phyloP scores from a whole-genome alignment of 1,139 yeast genomes.

The Taiozyma onychis region DNA sequence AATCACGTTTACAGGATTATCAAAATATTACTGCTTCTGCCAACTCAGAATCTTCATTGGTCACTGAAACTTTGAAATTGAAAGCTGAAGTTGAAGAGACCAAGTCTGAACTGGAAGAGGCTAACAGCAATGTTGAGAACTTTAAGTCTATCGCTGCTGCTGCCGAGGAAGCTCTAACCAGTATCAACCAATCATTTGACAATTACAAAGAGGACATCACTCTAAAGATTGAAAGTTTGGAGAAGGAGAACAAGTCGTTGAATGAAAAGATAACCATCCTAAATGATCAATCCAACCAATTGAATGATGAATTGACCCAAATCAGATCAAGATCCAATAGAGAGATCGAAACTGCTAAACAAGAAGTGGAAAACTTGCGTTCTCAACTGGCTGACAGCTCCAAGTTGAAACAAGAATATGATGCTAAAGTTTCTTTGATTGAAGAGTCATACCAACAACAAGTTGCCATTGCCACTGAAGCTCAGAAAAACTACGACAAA shows the following conservation, averaged over 20 bases:
- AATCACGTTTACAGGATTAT: conserved; percentile 28
- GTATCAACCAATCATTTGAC: conserved; percentile 38
- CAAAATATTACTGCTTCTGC: conserved; percentile 21
- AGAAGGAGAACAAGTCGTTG: conserved; percentile 32
- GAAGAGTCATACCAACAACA: conserved; percentile 49
- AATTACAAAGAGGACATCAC: conserved; percentile 32
- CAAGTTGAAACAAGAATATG: conserved; percentile 32
- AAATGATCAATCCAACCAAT: conserved; percentile 30
- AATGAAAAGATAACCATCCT: conserved; percentile 31
- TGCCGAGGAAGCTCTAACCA: conserved; percentile 43
- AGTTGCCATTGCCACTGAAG: conserved; percentile 41
- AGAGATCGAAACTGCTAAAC: conserved; percentile 14
- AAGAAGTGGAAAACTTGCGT: conserved; percentile 21
- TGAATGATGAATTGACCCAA: conserved; percentile 29
- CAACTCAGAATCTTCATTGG: conserved; percentile 15
- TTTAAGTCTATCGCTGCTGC: conserved; percentile 44
- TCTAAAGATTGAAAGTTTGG: conserved; percentile 21
- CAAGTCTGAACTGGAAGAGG: conserved; percentile 40
- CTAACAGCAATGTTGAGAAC: conserved; percentile 42
- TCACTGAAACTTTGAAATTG: conserved; percentile 26
- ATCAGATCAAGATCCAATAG: conserved; percentile 15
- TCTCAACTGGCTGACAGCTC: conserved; percentile 19
- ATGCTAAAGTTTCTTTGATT: conserved; percentile 31
- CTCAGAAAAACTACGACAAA: conserved; percentile 51
- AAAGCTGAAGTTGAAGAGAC: conserved; percentile 36